These are phyloP conservation scores for Aspergillus aculeatinus DNA, from an alignment of 2,329 filamentous ascomycete genomes.

Conservation along the genomic window DNA sequence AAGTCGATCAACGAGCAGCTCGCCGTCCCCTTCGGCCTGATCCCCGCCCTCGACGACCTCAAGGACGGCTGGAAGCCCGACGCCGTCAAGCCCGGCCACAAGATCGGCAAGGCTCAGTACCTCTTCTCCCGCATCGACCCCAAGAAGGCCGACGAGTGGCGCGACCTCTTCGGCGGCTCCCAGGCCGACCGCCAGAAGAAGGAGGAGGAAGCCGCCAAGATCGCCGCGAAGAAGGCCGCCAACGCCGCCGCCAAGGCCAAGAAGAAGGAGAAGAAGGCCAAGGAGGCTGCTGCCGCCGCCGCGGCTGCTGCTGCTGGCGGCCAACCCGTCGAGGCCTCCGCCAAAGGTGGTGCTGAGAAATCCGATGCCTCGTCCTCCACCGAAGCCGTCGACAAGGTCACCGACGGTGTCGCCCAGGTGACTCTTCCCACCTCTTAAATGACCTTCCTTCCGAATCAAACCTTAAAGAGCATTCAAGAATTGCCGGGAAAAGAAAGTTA, in stretches of 20 bases:
- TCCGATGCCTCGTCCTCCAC: slow-evolving; percentile 26
- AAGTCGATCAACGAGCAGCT: slow-evolving; percentile 76
- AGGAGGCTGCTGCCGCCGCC: slow-evolving; percentile 40
- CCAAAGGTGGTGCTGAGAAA: slow-evolving; percentile 36
- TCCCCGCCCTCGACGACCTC: slow-evolving; percentile 54
- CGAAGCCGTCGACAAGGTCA: slow-evolving; percentile 40
- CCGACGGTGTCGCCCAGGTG: slow-evolving; percentile 45
- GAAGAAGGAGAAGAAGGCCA: slow-evolving; percentile 42
- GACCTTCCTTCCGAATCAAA: background rate
- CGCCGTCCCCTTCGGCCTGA: slow-evolving; percentile 56
- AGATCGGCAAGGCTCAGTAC: slow-evolving; percentile 75
- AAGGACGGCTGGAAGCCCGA: slow-evolving; percentile 62
- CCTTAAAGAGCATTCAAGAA: too few relatives aligned
- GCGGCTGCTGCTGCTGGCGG: slow-evolving; percentile 22
- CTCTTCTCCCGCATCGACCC: slow-evolving; percentile 81
- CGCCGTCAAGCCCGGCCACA: slow-evolving; percentile 68
- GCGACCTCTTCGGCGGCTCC: slow-evolving; percentile 68
- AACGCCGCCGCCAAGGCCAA: slow-evolving; percentile 40
- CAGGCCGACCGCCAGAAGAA: slow-evolving; percentile 68
- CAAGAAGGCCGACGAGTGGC: slow-evolving; percentile 81
- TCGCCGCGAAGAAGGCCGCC: slow-evolving; percentile 35
- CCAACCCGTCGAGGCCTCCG: slow-evolving; percentile 35
- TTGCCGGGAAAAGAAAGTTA: too few relatives aligned
- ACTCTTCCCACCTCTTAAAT: slow-evolving; percentile 41
- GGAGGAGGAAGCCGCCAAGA: slow-evolving; percentile 54